A percentile compares a stretch with the other conserved stretches of the same genome.
phyloP scores from a whole-genome alignment of 228 moss, liverwort and hornwort species.

The Sphagnum magellanicum region DNA sequence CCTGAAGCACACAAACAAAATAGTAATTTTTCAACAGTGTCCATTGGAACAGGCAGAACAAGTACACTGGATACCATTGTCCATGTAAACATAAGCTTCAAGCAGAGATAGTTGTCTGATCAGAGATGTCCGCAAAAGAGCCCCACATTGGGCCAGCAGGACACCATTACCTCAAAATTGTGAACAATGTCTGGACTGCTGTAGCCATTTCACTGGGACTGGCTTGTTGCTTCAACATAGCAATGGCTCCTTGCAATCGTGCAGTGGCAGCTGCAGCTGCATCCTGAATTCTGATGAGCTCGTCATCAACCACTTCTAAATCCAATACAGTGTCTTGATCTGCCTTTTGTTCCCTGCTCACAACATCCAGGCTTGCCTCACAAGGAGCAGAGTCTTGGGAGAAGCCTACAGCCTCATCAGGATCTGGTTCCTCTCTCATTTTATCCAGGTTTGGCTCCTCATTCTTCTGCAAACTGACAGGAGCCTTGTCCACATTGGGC shows the following conservation, averaged over 20 bases:
- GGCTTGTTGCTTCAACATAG: slow-evolving; percentile 31
- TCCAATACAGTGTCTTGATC: slow-evolving; percentile 26
- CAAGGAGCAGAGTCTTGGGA: slow-evolving; percentile 35
- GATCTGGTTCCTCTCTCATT: slow-evolving; percentile 28
- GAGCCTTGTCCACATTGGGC: slow-evolving; percentile 26
- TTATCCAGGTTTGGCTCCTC: not conserved
- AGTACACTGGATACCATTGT: no score
- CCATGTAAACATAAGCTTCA: no score
- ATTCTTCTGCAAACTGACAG: not conserved
- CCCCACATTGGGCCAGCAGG: no score
- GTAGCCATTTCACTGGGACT: slow-evolving; percentile 18
- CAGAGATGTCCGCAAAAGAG: not conserved
- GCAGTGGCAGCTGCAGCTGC: slow-evolving; percentile 13
- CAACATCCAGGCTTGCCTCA: slow-evolving; percentile 8
- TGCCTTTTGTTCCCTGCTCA: slow-evolving; percentile 10
- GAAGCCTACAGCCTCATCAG: slow-evolving; percentile 8
- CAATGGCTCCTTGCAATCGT: slow-evolving; percentile 36
- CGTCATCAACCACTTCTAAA: slow-evolving; percentile 12
- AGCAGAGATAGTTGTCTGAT: not conserved
- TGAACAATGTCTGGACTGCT: slow-evolving; percentile 26
- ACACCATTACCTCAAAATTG: slow-evolving; percentile 34
- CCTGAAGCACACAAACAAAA: slow-evolving; percentile 14
- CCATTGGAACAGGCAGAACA: no score
- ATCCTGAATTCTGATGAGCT: slow-evolving; percentile 30
- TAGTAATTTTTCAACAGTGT: no score